Conservation (phyloP, 2,329 filamentous ascomycete species). For the Huntiella moniliformis region DNA sequence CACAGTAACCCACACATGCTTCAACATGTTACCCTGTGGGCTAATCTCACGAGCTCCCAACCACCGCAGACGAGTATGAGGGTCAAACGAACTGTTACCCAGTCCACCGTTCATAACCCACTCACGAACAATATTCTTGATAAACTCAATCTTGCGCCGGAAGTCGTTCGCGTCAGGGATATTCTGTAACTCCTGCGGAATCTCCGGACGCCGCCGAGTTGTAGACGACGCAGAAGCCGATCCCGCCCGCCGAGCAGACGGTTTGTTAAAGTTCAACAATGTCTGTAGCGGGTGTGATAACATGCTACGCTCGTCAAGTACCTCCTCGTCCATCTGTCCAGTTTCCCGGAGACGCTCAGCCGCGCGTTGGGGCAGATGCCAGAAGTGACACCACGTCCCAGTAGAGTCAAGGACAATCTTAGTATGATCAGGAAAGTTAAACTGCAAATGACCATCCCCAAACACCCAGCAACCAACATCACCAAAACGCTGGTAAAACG, state of each 20-base stretch:
- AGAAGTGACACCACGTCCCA: slow-evolving; percentile 60
- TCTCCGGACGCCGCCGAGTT: slow-evolving; percentile 38
- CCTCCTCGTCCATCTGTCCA: slow-evolving; percentile 50
- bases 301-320: slow-evolving; percentile 50
- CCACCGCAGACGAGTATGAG: slow-evolving; percentile 37
- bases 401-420: slow-evolving; percentile 62
- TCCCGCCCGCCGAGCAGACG: slow-evolving; percentile 20
- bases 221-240: slow-evolving; percentile 17
- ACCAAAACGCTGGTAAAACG: slow-evolving; percentile 65
- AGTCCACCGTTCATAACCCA: slow-evolving; percentile 54
- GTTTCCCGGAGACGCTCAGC: slow-evolving; percentile 44
- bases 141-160: slow-evolving; percentile 55
- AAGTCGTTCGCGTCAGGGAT: slow-evolving; percentile 57
- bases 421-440: slow-evolving; percentile 78
- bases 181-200: slow-evolving; percentile 38
- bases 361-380: slow-evolving; percentile 54
- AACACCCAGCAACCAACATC: slow-evolving; percentile 72
- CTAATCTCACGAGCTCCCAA: slow-evolving; percentile 37
- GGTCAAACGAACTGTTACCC: slow-evolving; percentile 44
- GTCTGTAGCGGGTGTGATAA: slow-evolving; percentile 55
- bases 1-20: slow-evolving; percentile 51
- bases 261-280: slow-evolving; percentile 47
- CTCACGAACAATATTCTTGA: slow-evolving; percentile 47
- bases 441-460: slow-evolving; percentile 58
- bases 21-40: slow-evolving; percentile 24